Evolutionary conservation across 352 stramenopile species (phyloP).

Genomic region (Thalassiosira mediterranea): DNA sequence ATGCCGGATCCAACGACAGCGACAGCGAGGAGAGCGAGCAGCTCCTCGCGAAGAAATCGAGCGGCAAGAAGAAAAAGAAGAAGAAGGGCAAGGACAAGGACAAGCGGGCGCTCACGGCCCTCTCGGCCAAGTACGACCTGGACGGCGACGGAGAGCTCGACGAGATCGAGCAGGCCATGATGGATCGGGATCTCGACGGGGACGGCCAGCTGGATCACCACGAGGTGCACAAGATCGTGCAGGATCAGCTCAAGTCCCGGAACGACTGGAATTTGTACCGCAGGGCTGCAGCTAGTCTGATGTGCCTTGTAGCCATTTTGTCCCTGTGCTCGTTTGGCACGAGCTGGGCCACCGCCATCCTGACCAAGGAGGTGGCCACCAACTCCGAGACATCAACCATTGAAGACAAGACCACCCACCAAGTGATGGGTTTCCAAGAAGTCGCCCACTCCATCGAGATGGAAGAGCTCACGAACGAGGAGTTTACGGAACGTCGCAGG

Average conservation of each 20-base stretch:
- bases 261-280: conserved; percentile 10
- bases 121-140: conserved; percentile 52
- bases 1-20: no score
- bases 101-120: no score
- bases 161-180: conserved; percentile 36
- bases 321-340: conserved; percentile 53
- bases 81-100: no score
- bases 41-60: no score
- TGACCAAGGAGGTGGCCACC: conserved; percentile 64
- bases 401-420: not conserved
- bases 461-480: not conserved
- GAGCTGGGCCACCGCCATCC: conserved; percentile 44
- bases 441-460: not conserved
- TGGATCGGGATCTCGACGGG: conserved; percentile 31
- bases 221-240: conserved; percentile 46
- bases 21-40: no score
- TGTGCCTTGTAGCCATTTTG: conserved; percentile 41
- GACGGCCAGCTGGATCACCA: conserved; percentile 38
- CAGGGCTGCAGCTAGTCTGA: conserved; percentile 7
- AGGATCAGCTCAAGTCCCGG: conserved; percentile 27
- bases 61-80: no score
- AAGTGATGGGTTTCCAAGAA: no score
- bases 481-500: not conserved
- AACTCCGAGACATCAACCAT: no score
- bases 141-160: conserved; percentile 55